Base-by-base conservation (phyloP, 345 rosid species). In the Capsella bursapastoris region DNA sequence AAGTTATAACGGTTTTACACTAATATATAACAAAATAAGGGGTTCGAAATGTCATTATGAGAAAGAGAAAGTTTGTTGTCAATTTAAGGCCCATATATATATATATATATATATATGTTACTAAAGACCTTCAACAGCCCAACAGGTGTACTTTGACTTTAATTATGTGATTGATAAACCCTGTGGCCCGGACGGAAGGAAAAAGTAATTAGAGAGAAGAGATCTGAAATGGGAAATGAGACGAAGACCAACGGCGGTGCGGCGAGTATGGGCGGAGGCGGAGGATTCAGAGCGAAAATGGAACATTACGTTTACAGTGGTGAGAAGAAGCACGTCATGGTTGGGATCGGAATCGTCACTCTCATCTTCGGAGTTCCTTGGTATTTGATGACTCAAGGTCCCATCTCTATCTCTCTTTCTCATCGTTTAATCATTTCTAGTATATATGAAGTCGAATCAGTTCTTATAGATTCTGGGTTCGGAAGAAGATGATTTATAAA, bases 241-340 rank as follows among this genome's bases (percentile, higher is more conserved):
- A 16, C 62, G 53, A 74, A 66, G 58, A 49, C 7, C 73, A 57
- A 12, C 2, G 15, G 47, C 12, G 78, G 47, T 15, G 57, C 38
- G n/a, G 50, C 66, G 5, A 60, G 10, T 71, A 28, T 37, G 73
- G 65, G 47, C 6, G 32, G 67, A 14, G 67, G 51, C 1, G 87
- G 85, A 56, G 89, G 91, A 11, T 89, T 89, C 77, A 80, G 78
- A 79, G 82, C 87, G 27, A 87, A 72, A 70, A 64, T 90, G 78
- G 87, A 84, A n/a, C 86, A 81, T 48, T 77, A n/a, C 74, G 64
- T 90, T 10, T 90, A 90, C 80, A 93, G 95, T 71, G 98, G 98
- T 28, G 95, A 93, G 3, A 93, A 89, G 86, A 93, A 89, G 83
- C 91, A 89, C 55, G 98, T 93, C 12, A 9, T 90, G 22, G 95